phyloP scores from a whole-genome alignment of 805 yeast genomes.

The Yarrowia deformans region DNA sequence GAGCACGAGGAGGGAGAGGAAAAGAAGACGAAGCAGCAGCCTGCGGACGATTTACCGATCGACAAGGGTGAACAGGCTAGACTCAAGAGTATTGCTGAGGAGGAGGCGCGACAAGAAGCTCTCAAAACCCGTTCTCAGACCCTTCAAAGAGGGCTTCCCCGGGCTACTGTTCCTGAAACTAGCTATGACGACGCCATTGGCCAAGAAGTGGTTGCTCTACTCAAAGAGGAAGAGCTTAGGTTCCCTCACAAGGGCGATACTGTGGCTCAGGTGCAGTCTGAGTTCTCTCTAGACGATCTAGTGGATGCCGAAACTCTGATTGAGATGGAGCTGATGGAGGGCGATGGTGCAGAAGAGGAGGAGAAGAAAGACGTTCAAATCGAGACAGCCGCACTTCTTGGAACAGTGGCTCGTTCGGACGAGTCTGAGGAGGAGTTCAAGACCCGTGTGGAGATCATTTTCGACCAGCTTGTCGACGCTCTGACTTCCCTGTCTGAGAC shows the following conservation, averaged over 20 bases:
- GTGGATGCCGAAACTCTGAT: constrained; percentile 36
- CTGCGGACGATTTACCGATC: constrained; percentile 42
- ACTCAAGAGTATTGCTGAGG: constrained; percentile 41
- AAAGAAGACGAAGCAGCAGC: constrained; percentile 37
- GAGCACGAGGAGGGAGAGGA: constrained; percentile 41
- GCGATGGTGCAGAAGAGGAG: constrained; percentile 36
- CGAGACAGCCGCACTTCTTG: neutral
- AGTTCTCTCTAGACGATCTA: constrained; percentile 39
- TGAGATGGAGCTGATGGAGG: constrained; percentile 45
- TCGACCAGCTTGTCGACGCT: constrained; percentile 39
- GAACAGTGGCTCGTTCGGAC: neutral
- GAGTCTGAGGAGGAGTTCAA: constrained; percentile 23
- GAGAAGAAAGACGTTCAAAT: neutral
- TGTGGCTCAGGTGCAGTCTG: constrained; percentile 43
- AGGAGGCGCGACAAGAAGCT: constrained; percentile 44
- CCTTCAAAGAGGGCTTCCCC: constrained; percentile 55
- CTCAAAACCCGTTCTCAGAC: constrained; percentile 57
- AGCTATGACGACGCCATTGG: neutral
- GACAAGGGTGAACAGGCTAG: constrained; percentile 49
- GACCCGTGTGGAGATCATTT: constrained; percentile 40
- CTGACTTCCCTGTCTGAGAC: constrained; percentile 42
- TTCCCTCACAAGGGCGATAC: constrained; percentile 47
- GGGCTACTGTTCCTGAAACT: constrained; percentile 17
- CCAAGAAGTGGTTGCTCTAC: constrained; percentile 21
- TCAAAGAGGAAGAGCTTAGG: constrained; percentile 44